Evolutionary conservation across 2,329 filamentous ascomycete genomes (phyloP), one percentile per base, ranked within the genome.

Genomic region (Penicillium digitatum): DNA sequence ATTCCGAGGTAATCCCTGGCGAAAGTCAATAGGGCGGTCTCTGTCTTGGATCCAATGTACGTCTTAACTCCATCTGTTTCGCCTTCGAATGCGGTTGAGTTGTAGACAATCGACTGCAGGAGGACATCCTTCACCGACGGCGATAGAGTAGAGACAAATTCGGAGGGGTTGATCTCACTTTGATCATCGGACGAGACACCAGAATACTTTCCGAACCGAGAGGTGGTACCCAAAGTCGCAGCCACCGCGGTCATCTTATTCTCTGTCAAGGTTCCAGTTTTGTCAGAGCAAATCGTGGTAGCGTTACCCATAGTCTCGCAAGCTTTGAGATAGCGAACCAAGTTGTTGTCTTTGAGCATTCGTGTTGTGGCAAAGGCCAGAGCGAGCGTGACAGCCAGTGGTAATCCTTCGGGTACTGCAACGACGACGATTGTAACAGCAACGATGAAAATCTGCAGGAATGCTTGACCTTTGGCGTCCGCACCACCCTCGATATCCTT

Each of bases 31-130:
- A 91, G 77, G 22, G 88, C 87, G 4, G 87, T 89, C 68, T 91
- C 88, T 0, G 88, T 91, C 73, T 90, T 90, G 5, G 87, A 90
- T 29, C 88, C 88, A 58, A 90, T 80, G 61, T 89, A 91, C 0
- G 80, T 76, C 34, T 70, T 73, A 18, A 79, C 76, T 31, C 85
- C 85, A 39, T 85, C 79, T 40, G 83, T 79, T 40, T 86, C 82
- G 6, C 81, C 80, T 66, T 88, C 84, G 60, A 89, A 89, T 1
- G 86, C 85, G 0, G 86, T 87, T 0, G 86, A 88, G 66, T 88
- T 89, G 61, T 87, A 74, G 11, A 82, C 79, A 57, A 88, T 85
- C 3, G 85, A 87, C 52, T 88, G 80, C 44, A 82, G 78, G 55
- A 88, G 73, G 11, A 87, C 66, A 1, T 74, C 70, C 66, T 83